phyloP scores from a whole-genome alignment of 139 green algal genomes.

The Diplosphaera chodatii region DNA sequence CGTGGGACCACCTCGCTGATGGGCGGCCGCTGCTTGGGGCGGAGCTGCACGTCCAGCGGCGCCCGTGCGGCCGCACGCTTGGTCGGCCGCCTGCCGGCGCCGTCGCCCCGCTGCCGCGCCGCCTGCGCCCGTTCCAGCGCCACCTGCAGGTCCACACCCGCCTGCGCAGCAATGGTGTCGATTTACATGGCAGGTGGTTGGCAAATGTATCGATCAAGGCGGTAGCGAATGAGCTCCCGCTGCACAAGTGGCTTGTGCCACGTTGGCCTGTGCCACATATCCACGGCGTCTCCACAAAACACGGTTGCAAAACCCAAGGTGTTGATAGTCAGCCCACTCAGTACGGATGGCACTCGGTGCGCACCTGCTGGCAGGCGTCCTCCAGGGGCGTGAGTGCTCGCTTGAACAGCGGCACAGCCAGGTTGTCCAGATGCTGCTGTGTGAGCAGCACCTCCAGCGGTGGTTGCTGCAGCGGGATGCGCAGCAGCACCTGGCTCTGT shows the following conservation, averaged over 20 bases:
- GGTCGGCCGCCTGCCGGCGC: conserved; percentile 12
- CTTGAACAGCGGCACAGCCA: conserved; percentile 57
- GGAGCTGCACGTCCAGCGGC: conserved; percentile 31
- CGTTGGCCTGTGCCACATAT: too few species aligned
- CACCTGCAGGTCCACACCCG: conserved; percentile 64
- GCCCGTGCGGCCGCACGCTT: background rate
- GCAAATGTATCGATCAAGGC: too few species aligned
- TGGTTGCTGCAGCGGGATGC: background rate
- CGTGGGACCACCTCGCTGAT: conserved; percentile 24
- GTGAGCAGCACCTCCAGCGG: conserved; percentile 46
- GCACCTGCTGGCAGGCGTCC: conserved; percentile 62
- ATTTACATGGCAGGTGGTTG: too few species aligned
- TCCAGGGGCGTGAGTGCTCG: conserved; percentile 61
- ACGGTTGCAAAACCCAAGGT: too few species aligned
- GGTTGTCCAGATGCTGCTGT: conserved; percentile 47
- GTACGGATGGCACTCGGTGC: background rate
- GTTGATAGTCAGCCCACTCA: background rate
- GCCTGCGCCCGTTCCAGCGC: conserved; percentile 22
- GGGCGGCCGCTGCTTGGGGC: conserved; percentile 52
- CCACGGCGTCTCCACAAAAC: too few species aligned
- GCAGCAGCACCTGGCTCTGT: conserved; percentile 32
- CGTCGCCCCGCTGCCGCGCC: conserved; percentile 1
- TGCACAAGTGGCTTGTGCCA: too few species aligned
- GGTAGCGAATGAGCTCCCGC: too few species aligned
- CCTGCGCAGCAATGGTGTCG: too few species aligned